Evolutionary conservation across 306 rosid species (phyloP).

Genomic region (Prunus padus): DNA sequence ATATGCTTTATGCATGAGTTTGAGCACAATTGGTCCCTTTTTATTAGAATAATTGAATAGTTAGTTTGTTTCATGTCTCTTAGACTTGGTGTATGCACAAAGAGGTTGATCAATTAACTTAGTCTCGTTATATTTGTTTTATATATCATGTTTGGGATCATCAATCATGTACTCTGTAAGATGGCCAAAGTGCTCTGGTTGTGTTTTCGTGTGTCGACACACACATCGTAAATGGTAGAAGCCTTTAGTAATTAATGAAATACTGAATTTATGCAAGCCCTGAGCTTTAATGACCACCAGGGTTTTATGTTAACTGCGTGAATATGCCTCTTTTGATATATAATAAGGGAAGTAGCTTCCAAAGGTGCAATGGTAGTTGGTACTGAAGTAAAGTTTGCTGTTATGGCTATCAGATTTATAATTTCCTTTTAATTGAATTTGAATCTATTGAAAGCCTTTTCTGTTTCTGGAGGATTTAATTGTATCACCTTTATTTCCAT

Average conservation of each 20-base stretch:
- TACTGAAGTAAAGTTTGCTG: no score
- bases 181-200: background rate
- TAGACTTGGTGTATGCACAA: background rate
- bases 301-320: no score
- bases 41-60: background rate
- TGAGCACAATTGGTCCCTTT: no score
- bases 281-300: background rate
- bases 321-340: no score
- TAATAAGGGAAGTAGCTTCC: background rate
- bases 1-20: background rate
- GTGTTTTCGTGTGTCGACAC: no score
- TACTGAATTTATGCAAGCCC: background rate
- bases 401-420: no score
- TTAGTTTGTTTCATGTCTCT: background rate
- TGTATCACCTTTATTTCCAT: background rate
- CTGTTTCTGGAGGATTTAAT: background rate
- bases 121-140: no score
- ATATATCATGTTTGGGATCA: background rate
- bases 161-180: background rate
- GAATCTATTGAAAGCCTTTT: no score
- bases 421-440: no score
- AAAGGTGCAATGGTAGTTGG: background rate
- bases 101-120: background rate
- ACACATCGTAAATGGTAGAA: no score
- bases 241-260: background rate